Evolutionary conservation across 495 filamentous ascomycete genomes (phyloP).

Genomic region (Platismatia glauca): DNA sequence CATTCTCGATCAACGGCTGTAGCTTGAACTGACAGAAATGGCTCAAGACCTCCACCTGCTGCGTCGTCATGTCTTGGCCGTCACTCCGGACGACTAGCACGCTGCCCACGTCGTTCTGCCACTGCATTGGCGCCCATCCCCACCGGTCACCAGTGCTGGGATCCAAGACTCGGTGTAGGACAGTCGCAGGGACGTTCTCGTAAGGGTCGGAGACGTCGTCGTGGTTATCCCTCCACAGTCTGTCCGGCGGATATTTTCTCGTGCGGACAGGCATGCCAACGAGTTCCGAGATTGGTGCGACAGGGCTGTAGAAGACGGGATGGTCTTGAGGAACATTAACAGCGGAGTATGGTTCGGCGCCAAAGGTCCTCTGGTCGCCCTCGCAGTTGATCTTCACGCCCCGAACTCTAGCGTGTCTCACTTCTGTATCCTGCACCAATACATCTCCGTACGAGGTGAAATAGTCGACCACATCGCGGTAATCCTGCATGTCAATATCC

Average conservation of each 20-base stretch:
- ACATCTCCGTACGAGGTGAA: slow-evolving; percentile 21
- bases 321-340: slow-evolving; percentile 20
- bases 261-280: neutral
- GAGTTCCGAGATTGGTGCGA: neutral
- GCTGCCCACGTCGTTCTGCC: slow-evolving; percentile 16
- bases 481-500: slow-evolving; percentile 30
- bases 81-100: slow-evolving; percentile 18
- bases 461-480: slow-evolving; percentile 27
- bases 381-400: slow-evolving; percentile 27
- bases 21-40: slow-evolving; percentile 14
- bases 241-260: neutral
- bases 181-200: slow-evolving; percentile 17
- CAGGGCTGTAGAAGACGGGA: neutral
- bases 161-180: slow-evolving; percentile 14
- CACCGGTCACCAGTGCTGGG: slow-evolving; percentile 2
- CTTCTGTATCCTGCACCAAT: neutral
- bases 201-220: neutral
- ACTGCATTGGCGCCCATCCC: slow-evolving; percentile 20
- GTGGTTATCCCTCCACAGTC: neutral
- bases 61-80: slow-evolving; percentile 7
- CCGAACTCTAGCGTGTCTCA: neutral
- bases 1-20: slow-evolving; percentile 14
- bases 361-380: slow-evolving; percentile 24
- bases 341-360: slow-evolving; percentile 25
- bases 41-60: slow-evolving; percentile 18